Evolutionary conservation across 306 rosid genomes (phyloP).

Genomic region (Prunus campanulata): DNA sequence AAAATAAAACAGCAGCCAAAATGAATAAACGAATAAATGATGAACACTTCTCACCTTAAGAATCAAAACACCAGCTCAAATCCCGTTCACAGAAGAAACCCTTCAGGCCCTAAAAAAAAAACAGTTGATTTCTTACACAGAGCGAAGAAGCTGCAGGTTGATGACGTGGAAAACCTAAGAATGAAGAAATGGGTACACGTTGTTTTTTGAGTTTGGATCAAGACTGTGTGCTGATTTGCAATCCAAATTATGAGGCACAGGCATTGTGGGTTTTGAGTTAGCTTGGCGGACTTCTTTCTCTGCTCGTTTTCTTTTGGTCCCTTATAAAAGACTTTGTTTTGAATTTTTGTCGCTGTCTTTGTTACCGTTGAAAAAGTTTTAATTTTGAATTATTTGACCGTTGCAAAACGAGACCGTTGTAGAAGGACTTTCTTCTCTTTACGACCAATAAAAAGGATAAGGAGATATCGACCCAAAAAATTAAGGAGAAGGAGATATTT

Average conservation of each 20-base stretch:
- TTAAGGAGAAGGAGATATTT: background rate
- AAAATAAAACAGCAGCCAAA: too few relatives aligned
- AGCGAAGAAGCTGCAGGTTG: too few relatives aligned
- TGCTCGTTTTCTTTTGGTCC: background rate
- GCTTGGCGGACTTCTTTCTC: background rate
- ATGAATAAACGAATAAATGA: too few relatives aligned
- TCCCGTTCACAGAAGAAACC: too few relatives aligned
- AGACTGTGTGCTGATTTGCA: background rate
- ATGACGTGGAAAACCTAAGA: background rate
- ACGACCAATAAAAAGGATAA: background rate
- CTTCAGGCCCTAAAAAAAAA: too few relatives aligned
- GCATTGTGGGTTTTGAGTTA: too few relatives aligned
- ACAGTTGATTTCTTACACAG: too few relatives aligned
- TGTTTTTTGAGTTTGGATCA: background rate
- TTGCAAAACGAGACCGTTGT: conserved; percentile 6
- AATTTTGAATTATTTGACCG: conserved; percentile 16
- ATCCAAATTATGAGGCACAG: background rate
- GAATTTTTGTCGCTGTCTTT: background rate
- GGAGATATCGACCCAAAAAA: background rate
- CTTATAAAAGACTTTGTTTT: background rate
- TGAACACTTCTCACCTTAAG: too few relatives aligned
- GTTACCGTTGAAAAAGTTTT: background rate
- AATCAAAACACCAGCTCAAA: background rate
- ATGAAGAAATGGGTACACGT: background rate
- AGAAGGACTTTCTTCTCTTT: background rate